Percentiles rank a stretch among this genome's conserved stretches.
phyloP scores from a whole-genome alignment of 2,329 filamentous ascomycete genomes.

The Cadophora sp. region DNA sequence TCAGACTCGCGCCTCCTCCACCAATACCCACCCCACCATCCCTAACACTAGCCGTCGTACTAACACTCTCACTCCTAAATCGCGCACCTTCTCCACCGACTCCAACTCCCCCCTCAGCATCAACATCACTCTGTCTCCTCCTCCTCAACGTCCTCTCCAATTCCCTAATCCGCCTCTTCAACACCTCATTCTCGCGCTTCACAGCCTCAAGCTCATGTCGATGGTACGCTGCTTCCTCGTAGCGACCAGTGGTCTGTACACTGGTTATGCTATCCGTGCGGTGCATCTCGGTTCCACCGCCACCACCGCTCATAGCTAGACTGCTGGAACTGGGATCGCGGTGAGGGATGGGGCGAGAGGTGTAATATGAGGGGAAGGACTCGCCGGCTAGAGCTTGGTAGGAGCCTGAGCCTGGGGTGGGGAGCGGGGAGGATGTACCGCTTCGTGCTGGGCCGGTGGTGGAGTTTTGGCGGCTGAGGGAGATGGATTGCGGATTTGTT shows the following conservation, averaged over 20 bases:
- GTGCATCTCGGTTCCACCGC: constrained; percentile 11
- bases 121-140: constrained; percentile 47
- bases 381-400: constrained; percentile 40
- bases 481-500: constrained; percentile 35
- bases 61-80: constrained; percentile 56
- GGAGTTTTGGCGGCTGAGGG: constrained; percentile 44
- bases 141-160: constrained; percentile 59
- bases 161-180: constrained; percentile 67
- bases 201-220: constrained; percentile 65
- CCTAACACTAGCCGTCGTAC: constrained; percentile 57
- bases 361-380: constrained; percentile 41
- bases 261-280: constrained; percentile 46
- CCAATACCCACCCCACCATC: constrained; percentile 41
- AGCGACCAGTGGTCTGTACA: constrained; percentile 62
- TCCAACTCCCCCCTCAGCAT: constrained; percentile 35
- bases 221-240: constrained; percentile 67
- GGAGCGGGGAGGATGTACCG: constrained; percentile 42
- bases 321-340: constrained; percentile 38
- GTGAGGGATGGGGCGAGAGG: constrained; percentile 37
- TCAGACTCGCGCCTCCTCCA: background rate
- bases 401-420: constrained; percentile 32
- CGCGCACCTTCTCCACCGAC: background rate
- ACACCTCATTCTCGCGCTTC: constrained; percentile 67
- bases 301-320: constrained; percentile 20
- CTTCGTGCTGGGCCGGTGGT: constrained; percentile 38